Evolutionary conservation across 495 filamentous ascomycete genomes (phyloP).

Genomic region (Annulohypoxylon bovei): DNA sequence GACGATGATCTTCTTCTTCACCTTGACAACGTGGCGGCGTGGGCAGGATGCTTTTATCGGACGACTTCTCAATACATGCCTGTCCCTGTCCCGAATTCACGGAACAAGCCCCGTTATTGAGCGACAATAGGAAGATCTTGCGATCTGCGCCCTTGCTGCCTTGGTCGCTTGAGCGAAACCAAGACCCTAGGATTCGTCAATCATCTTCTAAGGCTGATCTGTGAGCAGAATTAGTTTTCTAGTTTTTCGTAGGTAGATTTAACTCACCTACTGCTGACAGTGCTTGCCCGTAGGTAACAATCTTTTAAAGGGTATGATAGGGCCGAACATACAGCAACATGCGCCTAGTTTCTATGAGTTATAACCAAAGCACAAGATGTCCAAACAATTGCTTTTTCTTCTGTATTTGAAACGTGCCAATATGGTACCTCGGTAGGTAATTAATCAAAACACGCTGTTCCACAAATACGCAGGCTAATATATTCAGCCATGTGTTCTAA

Average conservation of each 20-base stretch:
- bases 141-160: slow-evolving; percentile 1
- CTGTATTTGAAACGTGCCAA: slow-evolving; percentile 15
- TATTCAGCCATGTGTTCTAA: slow-evolving; percentile 15
- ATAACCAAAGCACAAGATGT: not conserved
- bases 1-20: not conserved
- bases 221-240: too few relatives aligned
- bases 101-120: slow-evolving; percentile 2
- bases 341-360: not conserved
- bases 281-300: too few relatives aligned
- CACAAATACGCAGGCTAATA: slow-evolving; percentile 5
- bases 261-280: too few relatives aligned
- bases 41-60: not conserved
- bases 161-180: not conserved
- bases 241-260: too few relatives aligned
- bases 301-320: too few relatives aligned
- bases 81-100: slow-evolving; percentile 10
- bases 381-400: not conserved
- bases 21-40: not conserved
- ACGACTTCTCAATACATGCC: not conserved
- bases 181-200: not conserved
- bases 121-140: slow-evolving; percentile 4
- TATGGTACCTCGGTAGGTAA: not conserved
- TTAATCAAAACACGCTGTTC: not conserved
- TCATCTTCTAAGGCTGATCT: too few relatives aligned
- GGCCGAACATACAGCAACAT: too few relatives aligned